Percentiles rank a stretch among this genome's conserved stretches.
phyloP scores from a whole-genome alignment of 345 rosid genomes.

The Eucalyptus tenuipes region DNA sequence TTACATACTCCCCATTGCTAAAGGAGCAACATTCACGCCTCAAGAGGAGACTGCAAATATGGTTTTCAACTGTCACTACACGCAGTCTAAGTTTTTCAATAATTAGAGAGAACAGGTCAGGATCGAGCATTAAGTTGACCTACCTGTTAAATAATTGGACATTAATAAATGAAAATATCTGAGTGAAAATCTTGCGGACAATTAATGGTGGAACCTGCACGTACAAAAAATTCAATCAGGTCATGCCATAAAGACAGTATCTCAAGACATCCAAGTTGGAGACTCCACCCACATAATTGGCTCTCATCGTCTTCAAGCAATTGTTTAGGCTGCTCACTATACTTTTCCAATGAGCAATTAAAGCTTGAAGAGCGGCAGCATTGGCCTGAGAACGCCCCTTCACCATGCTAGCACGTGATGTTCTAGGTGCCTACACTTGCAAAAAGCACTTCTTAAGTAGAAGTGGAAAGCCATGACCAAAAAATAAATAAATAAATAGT shows the following conservation, averaged over 20 bases:
- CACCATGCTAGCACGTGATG: conserved; percentile 69
- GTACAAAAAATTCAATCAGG: neutral
- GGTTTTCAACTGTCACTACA: neutral
- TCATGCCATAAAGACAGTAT: neutral
- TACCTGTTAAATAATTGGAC: conserved; percentile 97
- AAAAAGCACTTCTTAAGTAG: neutral
- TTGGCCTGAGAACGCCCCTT: conserved; percentile 88
- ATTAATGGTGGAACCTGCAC: conserved; percentile 80
- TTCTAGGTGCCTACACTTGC: conserved; percentile 67
- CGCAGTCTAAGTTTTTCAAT: neutral
- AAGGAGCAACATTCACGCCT: conserved; percentile 98
- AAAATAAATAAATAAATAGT: neutral
- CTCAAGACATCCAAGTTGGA: neutral
- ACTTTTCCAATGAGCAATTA: conserved; percentile 91
- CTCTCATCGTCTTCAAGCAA: conserved; percentile 73
- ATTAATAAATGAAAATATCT: conserved; percentile 85
- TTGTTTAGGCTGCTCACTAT: conserved; percentile 66
- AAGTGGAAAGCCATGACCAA: neutral
- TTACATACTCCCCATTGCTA: conserved; percentile 91
- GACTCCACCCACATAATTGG: conserved; percentile 56
- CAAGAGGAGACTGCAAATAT: conserved; percentile 65
- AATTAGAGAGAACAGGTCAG: neutral
- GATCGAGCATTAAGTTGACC: neutral
- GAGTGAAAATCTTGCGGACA: conserved; percentile 71
- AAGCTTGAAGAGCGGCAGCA: conserved; percentile 75